phyloP scores from a whole-genome alignment of 257 asterid species.

The Solanum sejunctum region DNA sequence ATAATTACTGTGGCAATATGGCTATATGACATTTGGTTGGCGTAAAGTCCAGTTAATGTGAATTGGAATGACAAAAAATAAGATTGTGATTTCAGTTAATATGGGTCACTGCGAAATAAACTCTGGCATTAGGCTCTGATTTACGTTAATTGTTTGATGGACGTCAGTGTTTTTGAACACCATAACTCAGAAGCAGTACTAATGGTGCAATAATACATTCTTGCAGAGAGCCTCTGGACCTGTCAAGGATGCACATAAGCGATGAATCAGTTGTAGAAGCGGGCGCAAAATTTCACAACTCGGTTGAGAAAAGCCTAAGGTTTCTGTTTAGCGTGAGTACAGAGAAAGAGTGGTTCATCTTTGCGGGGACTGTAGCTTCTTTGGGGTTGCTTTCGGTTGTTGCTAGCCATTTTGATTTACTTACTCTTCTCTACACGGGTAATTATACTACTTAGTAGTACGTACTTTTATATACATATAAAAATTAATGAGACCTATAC shows the following conservation, averaged over 20 bases:
- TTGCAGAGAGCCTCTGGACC: slow-evolving; percentile 40
- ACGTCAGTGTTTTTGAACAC: too few relatives aligned
- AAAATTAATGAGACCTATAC: background rate
- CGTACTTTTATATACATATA: background rate
- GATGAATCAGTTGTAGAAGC: slow-evolving; percentile 23
- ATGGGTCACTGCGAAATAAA: background rate
- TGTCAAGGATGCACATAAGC: slow-evolving; percentile 37
- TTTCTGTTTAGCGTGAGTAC: slow-evolving; percentile 32
- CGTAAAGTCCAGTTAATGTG: too few relatives aligned
- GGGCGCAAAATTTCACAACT: slow-evolving; percentile 12
- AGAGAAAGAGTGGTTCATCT: slow-evolving; percentile 39
- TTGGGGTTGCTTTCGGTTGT: slow-evolving; percentile 23
- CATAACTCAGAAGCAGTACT: background rate
- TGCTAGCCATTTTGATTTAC: slow-evolving; percentile 22
- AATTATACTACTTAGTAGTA: background rate
- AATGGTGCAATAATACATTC: background rate
- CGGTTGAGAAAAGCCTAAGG: slow-evolving; percentile 17
- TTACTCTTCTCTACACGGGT: slow-evolving; percentile 43
- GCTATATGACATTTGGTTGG: too few relatives aligned
- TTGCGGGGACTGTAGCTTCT: slow-evolving; percentile 18
- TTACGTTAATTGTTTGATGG: background rate
- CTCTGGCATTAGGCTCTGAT: background rate
- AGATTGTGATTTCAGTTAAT: too few relatives aligned
- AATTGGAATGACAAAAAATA: too few relatives aligned
- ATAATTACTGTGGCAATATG: too few relatives aligned